Base-by-base conservation (phyloP, 2,329 filamentous ascomycete genomes). In the Aureobasidium namibiae region DNA sequence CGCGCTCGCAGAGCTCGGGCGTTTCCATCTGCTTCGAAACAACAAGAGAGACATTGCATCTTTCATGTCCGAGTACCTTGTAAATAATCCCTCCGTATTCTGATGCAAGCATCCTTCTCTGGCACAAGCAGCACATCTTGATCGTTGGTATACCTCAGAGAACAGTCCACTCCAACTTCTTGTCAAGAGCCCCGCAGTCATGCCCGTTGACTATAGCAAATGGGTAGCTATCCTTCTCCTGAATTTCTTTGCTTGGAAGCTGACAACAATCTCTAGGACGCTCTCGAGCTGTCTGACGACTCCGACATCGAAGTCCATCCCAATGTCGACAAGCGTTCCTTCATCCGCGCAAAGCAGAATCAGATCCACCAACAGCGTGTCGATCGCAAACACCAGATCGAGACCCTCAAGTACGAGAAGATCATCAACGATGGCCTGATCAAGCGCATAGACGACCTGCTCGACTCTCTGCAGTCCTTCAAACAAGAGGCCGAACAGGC, bases 271-370 rank as follows among this genome's bases (percentile, higher is more conserved):
- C 34, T 56, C 29, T 62, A 89, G 86, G 89, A 97, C 72, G 87
- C 88, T 61, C 83, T 99, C 70, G 94, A 99, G 84, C 86, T 99
- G 71, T 96, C 90, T 69, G 94, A 99, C 75, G 94, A 99, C 76
- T 96, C 91, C 54, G 94, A 99, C 70, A 87, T 99, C 68, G 94
- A 99, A 77, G 94, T 97, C 54, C 94, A 99, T 75, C 94, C 94
- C 62, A 99, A 99, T 72, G 94, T 99, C 72, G 94, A 99, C 78
- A 99, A 99, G 75, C 85, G 88, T 54, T 97, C 92, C 62, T 99
- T 99, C 75, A 99, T 99, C 73, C 90, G 92, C 65, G 95, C 94
- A 65, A 99, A 99, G 77, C 94, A 97, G 78, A 88, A 86, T 67
- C 92, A 99, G 76, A 99, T 99, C 68, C 94, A 99, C 74, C 85